phyloP scores from a whole-genome alignment of 208 protist species.

The Trypanosoma melophagium region DNA sequence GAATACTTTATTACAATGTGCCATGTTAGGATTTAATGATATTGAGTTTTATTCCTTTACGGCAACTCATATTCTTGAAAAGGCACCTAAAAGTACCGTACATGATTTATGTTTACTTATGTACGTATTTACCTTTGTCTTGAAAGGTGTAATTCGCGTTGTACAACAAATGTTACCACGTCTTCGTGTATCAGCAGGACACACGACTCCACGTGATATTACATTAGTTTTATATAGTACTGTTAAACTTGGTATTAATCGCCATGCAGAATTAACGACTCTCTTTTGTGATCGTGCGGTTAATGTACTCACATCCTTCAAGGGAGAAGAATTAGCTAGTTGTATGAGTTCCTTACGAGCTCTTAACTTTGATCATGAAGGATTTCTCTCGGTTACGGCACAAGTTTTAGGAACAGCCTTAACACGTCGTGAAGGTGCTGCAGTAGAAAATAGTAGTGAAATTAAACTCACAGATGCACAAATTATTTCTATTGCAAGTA shows the following conservation, averaged over 20 bases:
- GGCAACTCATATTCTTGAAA: slow-evolving; percentile 58
- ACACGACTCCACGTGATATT: slow-evolving; percentile 61
- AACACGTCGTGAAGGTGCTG: slow-evolving; percentile 10
- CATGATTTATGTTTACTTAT: slow-evolving; percentile 78
- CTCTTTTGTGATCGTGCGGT: slow-evolving; percentile 72
- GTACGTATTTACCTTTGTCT: slow-evolving; percentile 79
- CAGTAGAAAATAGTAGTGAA: background rate
- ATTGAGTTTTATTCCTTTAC: slow-evolving; percentile 72
- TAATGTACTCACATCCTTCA: slow-evolving; percentile 52
- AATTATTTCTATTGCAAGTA: slow-evolving; percentile 24
- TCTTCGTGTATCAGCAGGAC: slow-evolving; percentile 56
- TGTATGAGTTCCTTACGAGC: slow-evolving; percentile 68
- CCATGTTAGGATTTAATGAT: slow-evolving; percentile 62
- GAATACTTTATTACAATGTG: slow-evolving; percentile 55
- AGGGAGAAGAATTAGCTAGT: slow-evolving; percentile 63
- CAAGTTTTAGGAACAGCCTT: slow-evolving; percentile 19
- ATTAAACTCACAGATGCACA: slow-evolving; percentile 21
- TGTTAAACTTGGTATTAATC: slow-evolving; percentile 62
- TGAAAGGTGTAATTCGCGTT: slow-evolving; percentile 76
- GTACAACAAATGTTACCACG: slow-evolving; percentile 82
- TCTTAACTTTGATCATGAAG: slow-evolving; percentile 32
- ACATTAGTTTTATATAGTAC: slow-evolving; percentile 74
- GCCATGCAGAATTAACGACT: slow-evolving; percentile 46
- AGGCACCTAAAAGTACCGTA: slow-evolving; percentile 50
- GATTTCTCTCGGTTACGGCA: slow-evolving; percentile 31